Evolutionary conservation across 495 filamentous ascomycete genomes (phyloP).

Genomic region (Hypoxylon crocopeplum): DNA sequence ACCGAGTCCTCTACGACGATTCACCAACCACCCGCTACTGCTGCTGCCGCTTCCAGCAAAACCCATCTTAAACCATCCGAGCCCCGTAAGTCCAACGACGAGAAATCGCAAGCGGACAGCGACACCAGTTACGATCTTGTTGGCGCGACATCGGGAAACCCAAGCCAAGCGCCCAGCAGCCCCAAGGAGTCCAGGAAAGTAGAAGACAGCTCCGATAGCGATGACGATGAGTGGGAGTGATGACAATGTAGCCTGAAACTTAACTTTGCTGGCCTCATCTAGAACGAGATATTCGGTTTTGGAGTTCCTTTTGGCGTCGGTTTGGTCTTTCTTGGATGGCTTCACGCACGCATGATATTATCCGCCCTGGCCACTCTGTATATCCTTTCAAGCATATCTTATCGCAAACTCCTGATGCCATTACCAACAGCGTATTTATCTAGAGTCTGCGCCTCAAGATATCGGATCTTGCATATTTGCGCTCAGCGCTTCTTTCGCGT

Average conservation of each 20-base stretch:
- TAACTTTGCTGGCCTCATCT: conserved; percentile 1
- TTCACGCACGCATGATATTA: conserved; percentile 30
- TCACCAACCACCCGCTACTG: conserved; percentile 47
- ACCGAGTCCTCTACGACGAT: conserved; percentile 61
- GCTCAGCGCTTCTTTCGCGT: conserved; percentile 71
- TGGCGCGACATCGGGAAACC: conserved; percentile 72
- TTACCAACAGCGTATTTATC: conserved; percentile 5
- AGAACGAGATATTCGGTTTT: conserved; percentile 7
- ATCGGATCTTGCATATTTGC: not conserved
- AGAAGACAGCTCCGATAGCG: conserved; percentile 64
- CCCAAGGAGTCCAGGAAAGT: conserved; percentile 66
- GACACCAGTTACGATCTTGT: conserved; percentile 95
- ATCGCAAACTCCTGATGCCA: conserved; percentile 20
- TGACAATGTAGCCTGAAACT: not conserved
- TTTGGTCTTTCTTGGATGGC: conserved; percentile 22
- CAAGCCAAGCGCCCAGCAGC: conserved; percentile 74
- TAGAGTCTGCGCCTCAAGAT: conserved; percentile 1
- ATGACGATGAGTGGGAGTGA: conserved; percentile 91
- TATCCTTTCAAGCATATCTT: conserved; percentile 32
- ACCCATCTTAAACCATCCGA: conserved; percentile 63
- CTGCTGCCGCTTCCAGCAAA: conserved; percentile 19
- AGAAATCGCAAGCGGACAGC: conserved; percentile 83
- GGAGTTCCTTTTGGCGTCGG: conserved; percentile 29
- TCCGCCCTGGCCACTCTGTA: conserved; percentile 24
- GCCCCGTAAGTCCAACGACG: conserved; percentile 82